Evolutionary conservation across 2,329 filamentous ascomycete species (phyloP).

Genomic region (Fusarium siculi): DNA sequence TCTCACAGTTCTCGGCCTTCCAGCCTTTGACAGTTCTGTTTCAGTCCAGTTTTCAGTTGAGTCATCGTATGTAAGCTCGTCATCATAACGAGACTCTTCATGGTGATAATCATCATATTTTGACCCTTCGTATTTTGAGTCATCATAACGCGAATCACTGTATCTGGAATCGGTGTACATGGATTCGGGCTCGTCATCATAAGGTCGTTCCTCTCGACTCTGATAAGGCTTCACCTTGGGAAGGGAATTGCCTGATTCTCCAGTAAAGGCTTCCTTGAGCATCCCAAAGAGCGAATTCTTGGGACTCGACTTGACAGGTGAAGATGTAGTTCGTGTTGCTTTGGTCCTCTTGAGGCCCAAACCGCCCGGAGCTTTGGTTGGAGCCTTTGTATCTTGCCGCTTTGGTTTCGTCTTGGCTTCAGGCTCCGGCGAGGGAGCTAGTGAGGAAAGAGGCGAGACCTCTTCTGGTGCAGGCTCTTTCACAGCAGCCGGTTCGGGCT

Average conservation of each 20-base stretch:
- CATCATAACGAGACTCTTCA: constrained; percentile 35
- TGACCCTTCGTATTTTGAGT: constrained; percentile 31
- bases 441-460: constrained; percentile 18
- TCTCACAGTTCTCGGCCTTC: constrained; percentile 26
- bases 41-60: constrained; percentile 43
- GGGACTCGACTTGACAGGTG: constrained; percentile 58
- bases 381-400: constrained; percentile 33
- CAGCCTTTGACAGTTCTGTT: constrained; percentile 36
- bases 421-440: constrained; percentile 22
- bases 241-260: constrained; percentile 64
- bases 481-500: constrained; percentile 5
- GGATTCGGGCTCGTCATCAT: constrained; percentile 41
- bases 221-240: constrained; percentile 60
- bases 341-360: constrained; percentile 63
- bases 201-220: constrained; percentile 56
- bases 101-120: constrained; percentile 27
- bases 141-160: constrained; percentile 30
- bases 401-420: constrained; percentile 31
- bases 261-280: constrained; percentile 70
- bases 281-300: constrained; percentile 68
- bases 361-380: constrained; percentile 36
- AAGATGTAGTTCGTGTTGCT: constrained; percentile 62
- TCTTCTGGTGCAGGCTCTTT: constrained; percentile 16
- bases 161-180: constrained; percentile 40
- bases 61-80: constrained; percentile 36